Conservation (phyloP, 164 flowering plant genomes). For the Nymphaea thermarum region DNA sequence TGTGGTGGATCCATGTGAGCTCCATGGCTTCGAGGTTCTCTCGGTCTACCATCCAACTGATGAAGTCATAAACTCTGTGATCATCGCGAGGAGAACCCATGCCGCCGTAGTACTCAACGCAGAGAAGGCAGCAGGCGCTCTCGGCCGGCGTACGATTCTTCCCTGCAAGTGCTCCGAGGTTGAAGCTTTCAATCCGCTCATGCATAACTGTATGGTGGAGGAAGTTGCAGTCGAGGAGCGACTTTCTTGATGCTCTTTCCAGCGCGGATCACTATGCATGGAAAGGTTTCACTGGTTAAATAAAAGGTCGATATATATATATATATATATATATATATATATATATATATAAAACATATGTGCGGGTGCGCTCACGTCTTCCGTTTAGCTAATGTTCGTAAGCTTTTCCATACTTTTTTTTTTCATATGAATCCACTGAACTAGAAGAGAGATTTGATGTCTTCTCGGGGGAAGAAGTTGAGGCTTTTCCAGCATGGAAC, state of each 20-base stretch:
- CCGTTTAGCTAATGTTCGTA: too few relatives aligned
- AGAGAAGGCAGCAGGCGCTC: background rate
- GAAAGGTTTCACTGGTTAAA: too few relatives aligned
- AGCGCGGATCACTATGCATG: too few relatives aligned
- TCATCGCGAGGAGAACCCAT: constrained; percentile 43
- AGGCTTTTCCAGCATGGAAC: too few relatives aligned
- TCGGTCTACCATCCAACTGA: constrained; percentile 72
- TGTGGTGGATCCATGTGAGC: constrained; percentile 53
- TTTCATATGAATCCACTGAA: too few relatives aligned
- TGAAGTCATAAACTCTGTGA: constrained; percentile 86
- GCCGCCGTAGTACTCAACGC: background rate
- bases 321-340: too few relatives aligned
- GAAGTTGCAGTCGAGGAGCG: constrained; percentile 50
- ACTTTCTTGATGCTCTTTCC: constrained; percentile 1
- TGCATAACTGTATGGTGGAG: constrained; percentile 35
- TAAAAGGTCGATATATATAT: too few relatives aligned
- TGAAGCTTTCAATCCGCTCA: constrained; percentile 36
- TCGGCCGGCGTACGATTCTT: constrained; percentile 7
- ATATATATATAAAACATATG: too few relatives aligned
- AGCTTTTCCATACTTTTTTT: too few relatives aligned
- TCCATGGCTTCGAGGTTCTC: constrained; percentile 71
- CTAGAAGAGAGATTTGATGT: too few relatives aligned
- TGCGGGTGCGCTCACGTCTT: too few relatives aligned
- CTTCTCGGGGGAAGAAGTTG: too few relatives aligned
- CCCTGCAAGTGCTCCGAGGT: constrained; percentile 52